Base-by-base conservation (phyloP, 345 rosid species). In the Lagerstroemia speciosa region DNA sequence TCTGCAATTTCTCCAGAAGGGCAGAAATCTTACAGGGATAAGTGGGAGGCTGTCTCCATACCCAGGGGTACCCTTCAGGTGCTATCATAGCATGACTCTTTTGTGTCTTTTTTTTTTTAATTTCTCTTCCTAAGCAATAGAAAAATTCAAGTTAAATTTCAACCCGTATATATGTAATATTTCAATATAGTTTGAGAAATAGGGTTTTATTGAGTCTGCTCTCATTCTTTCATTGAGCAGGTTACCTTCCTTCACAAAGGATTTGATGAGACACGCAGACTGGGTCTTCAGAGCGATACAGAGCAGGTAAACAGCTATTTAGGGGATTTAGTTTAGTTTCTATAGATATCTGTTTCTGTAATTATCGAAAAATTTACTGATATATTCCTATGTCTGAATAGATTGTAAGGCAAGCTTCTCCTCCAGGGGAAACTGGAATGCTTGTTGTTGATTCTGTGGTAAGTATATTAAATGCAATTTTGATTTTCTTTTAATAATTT, bases 31-130 rank as follows among this genome's bases (percentile, higher is more conserved):
- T 71, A 82, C 75, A 58, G 45, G 40, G 72, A 82, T 63, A 84
- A 82, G 72, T 90, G 92, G 87, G 84, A 82, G 76, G 85, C 84
- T 69, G 85, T 89, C 76, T 78, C 82, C 70, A 85, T 93, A 71
- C 91, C 94, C 64, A 96, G 98, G 70, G 98, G 98, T 71, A 90
- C 98, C 37, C 97, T 93, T 74, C 97, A 93, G 97, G 98, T 93
- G 37, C 38, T 75, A 75, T 75, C 79, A 69, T 72, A 46, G 22
- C 10, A 48, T 52, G 43, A 16, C 62, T 67, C 40, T 48, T 70
- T 45, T 20, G n/a, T n/a, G n/a, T n/a, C n/a, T 8, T 41, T 33
- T 38, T 6, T 6, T 41, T 41, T 41, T 41, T 36, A 3, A 36
- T 41, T 14, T 41, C 15, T 41, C 46, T 9, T 41, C 2, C 46